Percentiles rank a stretch among this genome's conserved stretches.
Evolutionary conservation across 106 monocot species (phyloP).

Genomic region (Posidonia australis): DNA sequence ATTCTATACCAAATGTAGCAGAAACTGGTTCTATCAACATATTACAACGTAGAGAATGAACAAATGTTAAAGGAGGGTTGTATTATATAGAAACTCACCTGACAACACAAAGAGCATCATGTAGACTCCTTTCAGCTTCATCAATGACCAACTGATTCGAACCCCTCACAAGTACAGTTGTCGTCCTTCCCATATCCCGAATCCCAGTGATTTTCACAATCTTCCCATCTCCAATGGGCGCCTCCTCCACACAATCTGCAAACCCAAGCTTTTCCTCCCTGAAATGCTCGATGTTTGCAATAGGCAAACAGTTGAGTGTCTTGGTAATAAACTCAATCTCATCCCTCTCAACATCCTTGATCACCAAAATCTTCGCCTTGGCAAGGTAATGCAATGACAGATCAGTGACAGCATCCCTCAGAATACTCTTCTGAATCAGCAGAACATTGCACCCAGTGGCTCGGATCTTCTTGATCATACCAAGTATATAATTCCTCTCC

Average conservation of each 20-base stretch:
- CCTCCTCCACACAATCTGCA: slow-evolving; percentile 81
- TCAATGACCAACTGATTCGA: slow-evolving; percentile 80
- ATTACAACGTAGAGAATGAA: too few relatives aligned
- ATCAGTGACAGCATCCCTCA: slow-evolving; percentile 91
- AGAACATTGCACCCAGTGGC: slow-evolving; percentile 82
- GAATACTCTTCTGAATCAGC: slow-evolving; percentile 90
- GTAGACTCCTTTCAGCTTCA: slow-evolving; percentile 91
- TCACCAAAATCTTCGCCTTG: slow-evolving; percentile 84
- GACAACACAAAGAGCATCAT: slow-evolving; percentile 94
- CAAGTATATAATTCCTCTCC: slow-evolving; percentile 77
- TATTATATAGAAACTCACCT: slow-evolving; percentile 33
- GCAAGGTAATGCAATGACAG: slow-evolving; percentile 89
- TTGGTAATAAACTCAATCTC: slow-evolving; percentile 96
- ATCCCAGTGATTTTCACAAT: slow-evolving; percentile 79
- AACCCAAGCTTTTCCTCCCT: slow-evolving; percentile 80
- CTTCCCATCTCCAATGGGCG: slow-evolving; percentile 74
- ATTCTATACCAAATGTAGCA: too few relatives aligned
- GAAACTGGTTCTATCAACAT: too few relatives aligned
- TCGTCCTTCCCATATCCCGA: slow-evolving; percentile 79
- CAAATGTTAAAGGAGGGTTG: neutral
- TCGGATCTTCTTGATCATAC: slow-evolving; percentile 92
- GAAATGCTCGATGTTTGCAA: slow-evolving; percentile 93
- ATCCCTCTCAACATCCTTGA: slow-evolving; percentile 91
- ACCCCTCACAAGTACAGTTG: slow-evolving; percentile 75
- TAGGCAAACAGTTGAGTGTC: slow-evolving; percentile 87